These are phyloP conservation scores for Diplogelasinospora grovesii DNA, from an alignment of 495 filamentous ascomycete species.

Conservation along the genomic window DNA sequence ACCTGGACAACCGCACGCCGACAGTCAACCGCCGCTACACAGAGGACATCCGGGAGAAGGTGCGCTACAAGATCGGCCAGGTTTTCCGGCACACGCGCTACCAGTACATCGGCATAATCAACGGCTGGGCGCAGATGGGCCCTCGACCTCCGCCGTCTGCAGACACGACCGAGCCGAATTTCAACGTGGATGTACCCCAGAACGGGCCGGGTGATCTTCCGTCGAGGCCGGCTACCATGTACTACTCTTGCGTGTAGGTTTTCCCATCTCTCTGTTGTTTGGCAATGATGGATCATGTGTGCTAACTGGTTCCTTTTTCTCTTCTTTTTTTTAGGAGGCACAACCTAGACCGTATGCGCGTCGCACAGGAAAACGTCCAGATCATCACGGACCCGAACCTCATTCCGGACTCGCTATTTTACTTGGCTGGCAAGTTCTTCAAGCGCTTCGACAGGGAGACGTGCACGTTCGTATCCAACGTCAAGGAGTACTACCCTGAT, in stretches of 20 bases:
- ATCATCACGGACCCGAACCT: slow-evolving; percentile 44
- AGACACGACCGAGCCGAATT: no score
- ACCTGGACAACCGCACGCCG: slow-evolving; percentile 55
- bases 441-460: slow-evolving; percentile 71
- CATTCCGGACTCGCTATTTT: slow-evolving; percentile 47
- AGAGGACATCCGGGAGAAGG: slow-evolving; percentile 29
- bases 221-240: slow-evolving; percentile 48
- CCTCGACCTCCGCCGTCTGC: no score
- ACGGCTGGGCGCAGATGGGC: slow-evolving; percentile 82
- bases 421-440: slow-evolving; percentile 78
- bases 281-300: slow-evolving; percentile 7
- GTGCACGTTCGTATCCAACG: slow-evolving; percentile 75
- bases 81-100: slow-evolving; percentile 81
- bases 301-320: no score
- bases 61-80: slow-evolving; percentile 73
- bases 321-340: slow-evolving; percentile 15
- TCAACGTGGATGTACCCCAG: no score
- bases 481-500: slow-evolving; percentile 78
- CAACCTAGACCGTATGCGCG: slow-evolving; percentile 52
- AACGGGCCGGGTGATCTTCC: no score
- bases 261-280: slow-evolving; percentile 6
- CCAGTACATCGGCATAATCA: slow-evolving; percentile 70
- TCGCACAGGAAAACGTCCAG: slow-evolving; percentile 83
- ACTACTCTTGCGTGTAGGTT: slow-evolving; percentile 79
- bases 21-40: slow-evolving; percentile 44